These are phyloP conservation scores for Ophiocordyceps camponoti-rufipedis DNA, from an alignment of 2,329 filamentous ascomycete species.

Conservation along the genomic window DNA sequence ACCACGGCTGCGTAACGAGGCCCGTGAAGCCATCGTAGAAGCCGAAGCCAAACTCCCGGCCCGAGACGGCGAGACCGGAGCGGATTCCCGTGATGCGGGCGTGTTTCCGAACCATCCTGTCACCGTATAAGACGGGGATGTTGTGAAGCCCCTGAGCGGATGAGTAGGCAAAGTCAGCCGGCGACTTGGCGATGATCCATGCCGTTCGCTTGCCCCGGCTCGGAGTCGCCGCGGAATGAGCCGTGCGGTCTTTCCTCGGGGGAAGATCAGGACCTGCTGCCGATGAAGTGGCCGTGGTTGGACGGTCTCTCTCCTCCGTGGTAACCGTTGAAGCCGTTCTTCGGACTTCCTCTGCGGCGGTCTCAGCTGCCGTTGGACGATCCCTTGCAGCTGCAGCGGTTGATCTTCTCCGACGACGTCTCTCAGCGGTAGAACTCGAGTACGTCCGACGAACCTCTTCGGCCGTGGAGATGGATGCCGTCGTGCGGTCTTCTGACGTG, in stretches of 20 bases:
- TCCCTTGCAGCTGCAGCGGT: not conserved
- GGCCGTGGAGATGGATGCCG: not conserved
- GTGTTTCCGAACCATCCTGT: slow-evolving; percentile 47
- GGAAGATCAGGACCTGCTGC: not conserved
- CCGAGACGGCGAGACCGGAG: slow-evolving; percentile 42
- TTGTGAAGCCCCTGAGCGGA: slow-evolving; percentile 55
- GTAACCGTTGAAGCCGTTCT: not conserved
- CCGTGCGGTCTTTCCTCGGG: not conserved
- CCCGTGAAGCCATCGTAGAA: slow-evolving; percentile 49
- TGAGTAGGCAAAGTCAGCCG: slow-evolving; percentile 41
- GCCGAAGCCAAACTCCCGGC: slow-evolving; percentile 42
- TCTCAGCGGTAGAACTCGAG: not conserved
- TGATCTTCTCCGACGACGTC: not conserved
- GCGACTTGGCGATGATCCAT: slow-evolving; percentile 32
- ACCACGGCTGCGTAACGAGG: slow-evolving; percentile 38
- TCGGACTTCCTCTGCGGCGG: not conserved
- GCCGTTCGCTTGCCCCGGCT: slow-evolving; percentile 32
- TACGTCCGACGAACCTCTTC: not conserved
- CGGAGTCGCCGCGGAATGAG: slow-evolving; percentile 12
- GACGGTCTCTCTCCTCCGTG: not conserved
- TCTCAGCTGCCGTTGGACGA: not conserved
- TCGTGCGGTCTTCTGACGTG: not conserved
- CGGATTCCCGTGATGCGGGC: slow-evolving; percentile 45
- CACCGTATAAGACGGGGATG: slow-evolving; percentile 50
- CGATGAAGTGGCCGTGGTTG: not conserved